These are phyloP conservation scores for Mimosa bimucronata DNA, from an alignment of 306 rosid genomes.

Conservation along the genomic window DNA sequence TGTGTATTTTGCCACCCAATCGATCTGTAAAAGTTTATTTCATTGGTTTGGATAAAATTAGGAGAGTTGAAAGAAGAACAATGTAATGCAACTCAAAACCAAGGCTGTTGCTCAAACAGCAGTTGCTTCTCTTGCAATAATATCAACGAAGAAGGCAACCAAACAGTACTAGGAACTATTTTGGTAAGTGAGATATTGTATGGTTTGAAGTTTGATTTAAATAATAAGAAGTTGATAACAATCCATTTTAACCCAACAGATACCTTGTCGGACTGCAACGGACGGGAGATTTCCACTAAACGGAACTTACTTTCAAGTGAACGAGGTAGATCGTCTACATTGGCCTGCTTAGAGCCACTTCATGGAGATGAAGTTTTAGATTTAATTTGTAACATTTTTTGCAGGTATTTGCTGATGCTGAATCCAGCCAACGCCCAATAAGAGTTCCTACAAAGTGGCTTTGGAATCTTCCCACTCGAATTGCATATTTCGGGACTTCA, in stretches of 20 bases:
- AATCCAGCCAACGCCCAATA: slow-evolving; percentile 59
- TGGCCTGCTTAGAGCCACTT: neutral
- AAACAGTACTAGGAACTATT: slow-evolving; percentile 60
- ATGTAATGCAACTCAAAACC: slow-evolving; percentile 21
- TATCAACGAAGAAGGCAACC: slow-evolving; percentile 31
- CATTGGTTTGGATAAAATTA: neutral
- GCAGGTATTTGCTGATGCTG: slow-evolving; percentile 66
- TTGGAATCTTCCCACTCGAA: slow-evolving; percentile 42
- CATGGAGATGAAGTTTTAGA: neutral
- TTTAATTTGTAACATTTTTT: neutral
- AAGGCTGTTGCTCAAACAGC: neutral
- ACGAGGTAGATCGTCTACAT: slow-evolving; percentile 54
- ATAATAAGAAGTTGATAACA: neutral
- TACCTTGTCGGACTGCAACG: slow-evolving; percentile 75
- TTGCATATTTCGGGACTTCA: slow-evolving; percentile 58
- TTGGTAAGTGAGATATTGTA: slow-evolving; percentile 49
- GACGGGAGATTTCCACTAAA: slow-evolving; percentile 66
- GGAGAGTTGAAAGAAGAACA: slow-evolving; percentile 36
- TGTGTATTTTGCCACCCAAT: neutral
- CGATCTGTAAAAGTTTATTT: neutral
- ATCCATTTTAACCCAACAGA: slow-evolving; percentile 44
- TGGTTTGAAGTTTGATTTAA: neutral
- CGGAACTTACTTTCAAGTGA: slow-evolving; percentile 84
- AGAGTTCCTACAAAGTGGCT: slow-evolving; percentile 53
- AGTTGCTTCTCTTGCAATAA: neutral